phyloP scores from a whole-genome alignment of 2,329 filamentous ascomycete genomes.

The Calonectria pteridis region DNA sequence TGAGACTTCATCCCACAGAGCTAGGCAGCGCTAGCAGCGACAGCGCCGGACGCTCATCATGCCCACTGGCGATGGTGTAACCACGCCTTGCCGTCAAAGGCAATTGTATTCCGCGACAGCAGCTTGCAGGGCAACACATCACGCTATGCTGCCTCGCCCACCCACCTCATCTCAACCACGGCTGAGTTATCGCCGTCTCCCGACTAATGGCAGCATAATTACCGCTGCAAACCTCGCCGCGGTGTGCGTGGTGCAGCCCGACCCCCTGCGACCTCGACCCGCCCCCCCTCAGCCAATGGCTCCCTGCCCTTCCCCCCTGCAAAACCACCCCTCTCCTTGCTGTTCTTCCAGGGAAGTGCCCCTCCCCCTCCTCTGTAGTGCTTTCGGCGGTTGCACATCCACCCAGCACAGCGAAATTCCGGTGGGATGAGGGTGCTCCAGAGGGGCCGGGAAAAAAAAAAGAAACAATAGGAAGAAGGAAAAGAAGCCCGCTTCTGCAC shows the following conservation, averaged over 20 bases:
- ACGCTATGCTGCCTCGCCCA: neutral
- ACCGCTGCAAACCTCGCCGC: neutral
- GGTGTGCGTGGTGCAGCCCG: neutral
- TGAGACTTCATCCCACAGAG: constrained; percentile 2
- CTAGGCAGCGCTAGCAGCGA: neutral
- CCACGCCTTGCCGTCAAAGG: neutral
- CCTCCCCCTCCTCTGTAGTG: constrained; percentile 5
- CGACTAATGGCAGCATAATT: neutral
- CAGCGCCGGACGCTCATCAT: constrained; percentile 6
- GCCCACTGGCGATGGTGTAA: constrained; percentile 14
- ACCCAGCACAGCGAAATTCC: neutral
- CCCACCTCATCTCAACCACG: neutral
- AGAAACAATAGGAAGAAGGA: neutral
- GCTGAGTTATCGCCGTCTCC: neutral
- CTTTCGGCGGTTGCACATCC: neutral
- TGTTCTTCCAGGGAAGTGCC: neutral
- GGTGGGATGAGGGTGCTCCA: neutral
- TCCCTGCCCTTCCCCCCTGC: neutral
- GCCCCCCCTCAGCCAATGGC: neutral
- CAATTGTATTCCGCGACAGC: constrained; percentile 1
- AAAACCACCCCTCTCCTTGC: constrained; percentile 8
- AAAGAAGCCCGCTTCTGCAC: neutral
- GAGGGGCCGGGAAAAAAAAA: neutral
- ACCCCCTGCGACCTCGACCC: neutral
- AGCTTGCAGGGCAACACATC: neutral